These are phyloP conservation scores for Rhododendron griersonianum DNA, from an alignment of 148 eudicot species.

Conservation along the genomic window DNA sequence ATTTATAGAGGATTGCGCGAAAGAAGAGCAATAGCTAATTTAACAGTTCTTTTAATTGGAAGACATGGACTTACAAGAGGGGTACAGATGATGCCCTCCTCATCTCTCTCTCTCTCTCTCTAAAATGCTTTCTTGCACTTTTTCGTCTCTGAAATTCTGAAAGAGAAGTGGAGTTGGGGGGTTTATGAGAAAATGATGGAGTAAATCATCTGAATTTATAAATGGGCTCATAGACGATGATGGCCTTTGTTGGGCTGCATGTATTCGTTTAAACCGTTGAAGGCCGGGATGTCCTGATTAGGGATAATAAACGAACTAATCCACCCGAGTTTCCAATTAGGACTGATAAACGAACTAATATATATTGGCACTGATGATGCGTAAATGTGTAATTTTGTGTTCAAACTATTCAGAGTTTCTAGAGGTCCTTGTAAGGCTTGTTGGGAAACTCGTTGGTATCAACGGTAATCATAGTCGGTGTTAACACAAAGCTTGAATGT, in stretches of 20 bases:
- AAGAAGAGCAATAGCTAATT: background rate
- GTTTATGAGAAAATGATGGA: background rate
- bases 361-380: too few relatives aligned
- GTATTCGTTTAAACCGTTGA: background rate
- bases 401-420: too few relatives aligned
- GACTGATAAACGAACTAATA: too few relatives aligned
- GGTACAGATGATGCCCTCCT: conserved; percentile 23
- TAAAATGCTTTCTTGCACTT: background rate
- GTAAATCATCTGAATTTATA: background rate
- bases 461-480: too few relatives aligned
- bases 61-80: conserved; percentile 14
- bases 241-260: background rate
- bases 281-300: too few relatives aligned
- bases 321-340: too few relatives aligned
- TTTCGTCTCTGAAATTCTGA: background rate
- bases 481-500: background rate
- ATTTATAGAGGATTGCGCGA: background rate
- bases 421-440: too few relatives aligned
- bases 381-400: too few relatives aligned
- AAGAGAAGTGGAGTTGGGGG: background rate
- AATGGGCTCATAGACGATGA: background rate
- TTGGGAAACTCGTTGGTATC: too few relatives aligned
- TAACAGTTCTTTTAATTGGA: background rate
- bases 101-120: conserved; percentile 12
- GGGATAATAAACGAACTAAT: too few relatives aligned